These are phyloP conservation scores for Pseudogymnoascus sp. DNA, from an alignment of 2,329 filamentous ascomycete genomes.

Conservation along the genomic window DNA sequence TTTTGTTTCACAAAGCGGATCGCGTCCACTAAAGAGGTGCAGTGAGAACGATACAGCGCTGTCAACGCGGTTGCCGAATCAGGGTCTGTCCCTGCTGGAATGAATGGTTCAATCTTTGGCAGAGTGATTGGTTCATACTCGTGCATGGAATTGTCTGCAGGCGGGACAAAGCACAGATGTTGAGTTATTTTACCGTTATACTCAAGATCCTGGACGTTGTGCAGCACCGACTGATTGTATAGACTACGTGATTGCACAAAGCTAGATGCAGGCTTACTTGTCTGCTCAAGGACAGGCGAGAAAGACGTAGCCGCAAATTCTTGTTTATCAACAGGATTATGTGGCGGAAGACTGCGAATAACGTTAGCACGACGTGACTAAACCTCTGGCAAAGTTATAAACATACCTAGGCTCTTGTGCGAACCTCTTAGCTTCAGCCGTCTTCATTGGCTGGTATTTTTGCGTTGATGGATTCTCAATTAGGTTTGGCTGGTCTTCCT, in stretches of 20 bases:
- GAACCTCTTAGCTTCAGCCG: constrained; percentile 41
- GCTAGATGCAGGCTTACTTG: constrained; percentile 14
- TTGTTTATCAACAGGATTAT: not conserved
- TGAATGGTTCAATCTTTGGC: constrained; percentile 77
- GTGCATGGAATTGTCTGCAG: constrained; percentile 46
- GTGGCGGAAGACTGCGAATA: not conserved
- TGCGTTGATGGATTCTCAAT: constrained; percentile 31
- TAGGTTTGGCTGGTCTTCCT: constrained; percentile 40
- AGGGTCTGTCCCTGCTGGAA: constrained; percentile 72
- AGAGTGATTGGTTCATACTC: constrained; percentile 66
- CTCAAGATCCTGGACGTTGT: constrained; percentile 50
- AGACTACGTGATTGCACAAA: constrained; percentile 40
- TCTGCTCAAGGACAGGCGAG: constrained; percentile 12
- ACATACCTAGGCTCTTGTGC: constrained; percentile 44
- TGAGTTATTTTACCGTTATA: constrained; percentile 50
- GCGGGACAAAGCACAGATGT: constrained; percentile 52
- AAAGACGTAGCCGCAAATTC: constrained; percentile 17
- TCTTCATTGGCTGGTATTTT: constrained; percentile 38
- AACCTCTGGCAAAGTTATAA: not conserved
- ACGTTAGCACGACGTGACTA: constrained; percentile 19
- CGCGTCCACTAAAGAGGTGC: constrained; percentile 89
- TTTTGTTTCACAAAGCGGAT: constrained; percentile 96
- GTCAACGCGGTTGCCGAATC: constrained; percentile 80
- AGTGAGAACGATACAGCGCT: constrained; percentile 87
- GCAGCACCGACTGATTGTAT: constrained; percentile 51